phyloP scores from a whole-genome alignment of 306 rosid species.

The Urtica urens region DNA sequence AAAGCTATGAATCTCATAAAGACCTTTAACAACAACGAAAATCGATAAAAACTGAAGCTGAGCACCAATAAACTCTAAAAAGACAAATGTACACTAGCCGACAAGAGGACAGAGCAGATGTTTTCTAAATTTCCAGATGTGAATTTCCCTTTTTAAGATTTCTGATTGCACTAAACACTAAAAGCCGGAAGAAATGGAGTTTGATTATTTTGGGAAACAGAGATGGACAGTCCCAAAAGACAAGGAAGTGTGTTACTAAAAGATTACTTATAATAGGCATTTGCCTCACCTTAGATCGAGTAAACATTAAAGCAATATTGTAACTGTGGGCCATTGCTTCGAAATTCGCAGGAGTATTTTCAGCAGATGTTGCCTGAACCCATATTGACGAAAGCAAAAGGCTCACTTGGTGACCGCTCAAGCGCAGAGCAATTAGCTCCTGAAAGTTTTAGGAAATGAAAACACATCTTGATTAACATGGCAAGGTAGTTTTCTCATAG shows the following conservation, averaged over 20 bases:
- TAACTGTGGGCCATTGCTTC: conserved; percentile 90
- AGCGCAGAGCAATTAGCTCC: conserved; percentile 70
- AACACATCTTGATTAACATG: conserved; percentile 13
- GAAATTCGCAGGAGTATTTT: conserved; percentile 56
- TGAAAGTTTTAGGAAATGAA: conserved; percentile 25
- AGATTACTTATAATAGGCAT: conserved; percentile 2
- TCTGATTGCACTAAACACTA: no score
- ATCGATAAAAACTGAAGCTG: no score
- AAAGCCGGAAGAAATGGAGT: neutral
- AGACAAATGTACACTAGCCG: no score
- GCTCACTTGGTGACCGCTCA: conserved; percentile 90
- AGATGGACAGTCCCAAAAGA: neutral
- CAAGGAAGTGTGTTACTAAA: neutral
- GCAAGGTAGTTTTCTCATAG: neutral
- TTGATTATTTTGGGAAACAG: neutral
- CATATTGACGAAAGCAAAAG: conserved; percentile 91
- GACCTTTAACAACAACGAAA: no score
- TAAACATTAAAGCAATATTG: conserved; percentile 60
- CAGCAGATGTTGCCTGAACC: conserved; percentile 86
- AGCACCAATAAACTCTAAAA: no score
- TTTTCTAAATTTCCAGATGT: no score
- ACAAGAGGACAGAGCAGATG: no score
- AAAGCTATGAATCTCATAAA: no score
- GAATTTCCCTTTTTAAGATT: no score
- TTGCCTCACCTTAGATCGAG: conserved; percentile 68